Base-by-base conservation (phyloP, 495 filamentous ascomycete species). In the Aspergillus funiculosus region DNA sequence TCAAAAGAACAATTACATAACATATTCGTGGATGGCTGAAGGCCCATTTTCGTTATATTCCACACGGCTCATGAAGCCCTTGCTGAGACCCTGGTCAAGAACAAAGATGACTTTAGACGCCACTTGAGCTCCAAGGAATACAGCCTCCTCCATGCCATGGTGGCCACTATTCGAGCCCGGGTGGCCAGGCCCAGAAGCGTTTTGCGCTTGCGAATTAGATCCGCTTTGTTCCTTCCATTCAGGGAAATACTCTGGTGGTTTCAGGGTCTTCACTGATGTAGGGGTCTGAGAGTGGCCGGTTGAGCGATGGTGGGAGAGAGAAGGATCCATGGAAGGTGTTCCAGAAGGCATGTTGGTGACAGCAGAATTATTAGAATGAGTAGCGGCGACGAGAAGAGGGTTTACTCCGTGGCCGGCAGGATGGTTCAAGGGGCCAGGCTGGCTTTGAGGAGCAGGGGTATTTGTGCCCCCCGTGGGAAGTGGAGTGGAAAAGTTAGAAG, bases 371-470 rank as follows among this genome's bases (percentile, higher is more conserved):
- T 83, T 63, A 68, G 75, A 14, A 82, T 95, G 69, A 0, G 92
- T 97, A 1, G 92, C 92, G 6, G 92, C 91, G 39, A 92, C 83
- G 7, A 98, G 78, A 6, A 98, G 81, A 19, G 92, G 91, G 61
- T 95, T 96, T 6, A 95, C 89, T 25, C 81, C 80, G 47, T 72
- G 78, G 10, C 71, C 73, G 5, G 69, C 65, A 2, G 69, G 64
- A 39, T 71, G 63, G 28, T 69, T 62, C 47, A 67, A 59, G 9
- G 62, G 64, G 1, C 68, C 64, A 6, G 72, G 63, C 36, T 65
- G 60, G 28, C 79, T 78, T 15, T 78, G 71, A 39, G 79, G 82
- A 6, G 80, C 84, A 0, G 92, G 92, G 0, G 92, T 98, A 61
- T 89, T 91, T 14, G 91, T 83, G 13, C 92, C 92, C 14, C 92